Percentiles rank a stretch among this genome's conserved stretches.
Evolutionary conservation across 371 early-diverging fungal genomes (phyloP).

Genomic region (Rhizomucor pusillus): DNA sequence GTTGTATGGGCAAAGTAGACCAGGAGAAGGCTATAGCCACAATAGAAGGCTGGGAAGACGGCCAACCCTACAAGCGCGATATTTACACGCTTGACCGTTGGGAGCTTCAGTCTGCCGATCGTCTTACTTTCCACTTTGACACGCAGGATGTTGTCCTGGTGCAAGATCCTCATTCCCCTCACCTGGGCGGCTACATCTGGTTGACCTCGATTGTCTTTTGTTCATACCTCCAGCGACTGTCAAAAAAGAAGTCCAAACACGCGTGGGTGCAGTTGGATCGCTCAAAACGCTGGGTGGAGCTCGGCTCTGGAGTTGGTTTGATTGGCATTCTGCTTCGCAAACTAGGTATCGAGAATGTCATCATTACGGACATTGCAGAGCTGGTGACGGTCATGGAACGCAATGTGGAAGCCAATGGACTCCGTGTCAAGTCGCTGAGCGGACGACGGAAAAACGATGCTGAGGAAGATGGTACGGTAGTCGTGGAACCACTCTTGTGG

Average conservation of each 20-base stretch:
- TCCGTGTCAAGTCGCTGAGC: slow-evolving; percentile 28
- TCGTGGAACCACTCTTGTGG: slow-evolving; percentile 48
- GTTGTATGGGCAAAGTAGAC: too few relatives aligned
- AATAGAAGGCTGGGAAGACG: slow-evolving; percentile 56
- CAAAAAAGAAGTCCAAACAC: slow-evolving; percentile 16
- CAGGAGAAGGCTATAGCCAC: slow-evolving; percentile 23
- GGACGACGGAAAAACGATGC: slow-evolving; percentile 37
- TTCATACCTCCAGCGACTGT: slow-evolving; percentile 35
- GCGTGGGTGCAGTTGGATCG: slow-evolving; percentile 39
- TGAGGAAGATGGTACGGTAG: slow-evolving; percentile 16
- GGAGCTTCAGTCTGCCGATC: slow-evolving; percentile 52
- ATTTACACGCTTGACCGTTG: slow-evolving; percentile 50
- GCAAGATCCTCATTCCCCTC: slow-evolving; percentile 50
- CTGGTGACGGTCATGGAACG: slow-evolving; percentile 39
- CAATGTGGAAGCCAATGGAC: slow-evolving; percentile 45
- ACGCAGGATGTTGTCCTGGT: slow-evolving; percentile 33
- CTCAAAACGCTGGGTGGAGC: slow-evolving; percentile 44
- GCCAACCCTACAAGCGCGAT: slow-evolving; percentile 31
- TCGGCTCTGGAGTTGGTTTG: slow-evolving; percentile 52
- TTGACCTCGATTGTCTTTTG: slow-evolving; percentile 47
- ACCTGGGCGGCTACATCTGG: slow-evolving; percentile 49
- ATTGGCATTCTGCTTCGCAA: slow-evolving; percentile 48
- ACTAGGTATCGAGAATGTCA: slow-evolving; percentile 41
- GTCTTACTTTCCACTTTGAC: slow-evolving; percentile 39
- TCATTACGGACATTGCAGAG: slow-evolving; percentile 47